Conservation (phyloP, 2,329 filamentous ascomycete genomes). For the Chrysoporthe puriensis region DNA sequence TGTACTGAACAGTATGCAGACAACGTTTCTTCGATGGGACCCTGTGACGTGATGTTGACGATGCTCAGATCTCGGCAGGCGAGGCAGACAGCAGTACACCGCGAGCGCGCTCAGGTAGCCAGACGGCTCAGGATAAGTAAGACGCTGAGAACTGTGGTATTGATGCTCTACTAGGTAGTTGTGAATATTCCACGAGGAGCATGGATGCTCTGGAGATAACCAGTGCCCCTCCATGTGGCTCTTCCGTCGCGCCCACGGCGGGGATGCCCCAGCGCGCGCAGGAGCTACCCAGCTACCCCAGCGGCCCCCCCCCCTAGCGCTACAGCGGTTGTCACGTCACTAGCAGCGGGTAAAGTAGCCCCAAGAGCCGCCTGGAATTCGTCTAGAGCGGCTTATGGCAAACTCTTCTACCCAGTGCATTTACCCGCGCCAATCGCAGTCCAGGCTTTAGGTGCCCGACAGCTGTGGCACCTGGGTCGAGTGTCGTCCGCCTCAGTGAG, state of each 20-base stretch:
- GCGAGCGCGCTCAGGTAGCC: background rate
- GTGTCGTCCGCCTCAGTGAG: constrained; percentile 13
- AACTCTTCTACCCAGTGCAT: constrained; percentile 35
- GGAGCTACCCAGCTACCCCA: no score
- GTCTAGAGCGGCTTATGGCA: background rate
- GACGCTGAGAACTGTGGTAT: no score
- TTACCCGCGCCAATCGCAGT: constrained; percentile 39
- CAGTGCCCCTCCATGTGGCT: background rate
- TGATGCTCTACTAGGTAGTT: no score
- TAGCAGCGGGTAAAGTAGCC: constrained; percentile 30
- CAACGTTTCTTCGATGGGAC: background rate
- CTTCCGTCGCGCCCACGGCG: background rate
- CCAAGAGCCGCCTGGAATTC: constrained; percentile 24
- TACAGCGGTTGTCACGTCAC: constrained; percentile 11
- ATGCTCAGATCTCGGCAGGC: background rate
- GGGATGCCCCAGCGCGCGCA: background rate
- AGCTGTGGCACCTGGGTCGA: background rate
- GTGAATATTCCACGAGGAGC: background rate
- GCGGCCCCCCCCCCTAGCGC: background rate
- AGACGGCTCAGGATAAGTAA: no score
- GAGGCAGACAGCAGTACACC: background rate
- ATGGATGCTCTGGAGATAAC: background rate
- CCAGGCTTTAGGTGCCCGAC: background rate
- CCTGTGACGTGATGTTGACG: constrained; percentile 21
- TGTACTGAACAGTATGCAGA: no score